Evolutionary conservation across 306 rosid genomes (phyloP).

Genomic region (Spatholobus suberectus): DNA sequence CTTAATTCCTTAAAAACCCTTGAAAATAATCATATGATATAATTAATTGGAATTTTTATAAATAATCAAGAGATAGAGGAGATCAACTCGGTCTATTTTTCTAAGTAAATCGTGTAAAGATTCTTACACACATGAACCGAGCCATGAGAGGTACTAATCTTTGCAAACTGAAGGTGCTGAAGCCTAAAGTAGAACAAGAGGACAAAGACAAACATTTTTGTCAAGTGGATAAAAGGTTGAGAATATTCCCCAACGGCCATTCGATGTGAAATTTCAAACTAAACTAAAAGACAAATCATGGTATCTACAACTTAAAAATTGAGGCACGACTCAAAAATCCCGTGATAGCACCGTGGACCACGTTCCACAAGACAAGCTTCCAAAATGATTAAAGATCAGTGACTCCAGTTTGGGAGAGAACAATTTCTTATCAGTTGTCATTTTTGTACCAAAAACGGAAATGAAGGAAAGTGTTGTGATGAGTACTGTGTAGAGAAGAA

Average conservation of each 20-base stretch:
- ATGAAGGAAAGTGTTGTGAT: neutral
- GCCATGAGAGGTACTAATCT: neutral
- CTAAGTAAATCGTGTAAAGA: constrained; percentile 9
- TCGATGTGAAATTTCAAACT: constrained; percentile 19
- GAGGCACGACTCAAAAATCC: constrained; percentile 23
- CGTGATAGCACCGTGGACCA: constrained; percentile 35
- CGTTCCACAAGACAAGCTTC: constrained; percentile 9
- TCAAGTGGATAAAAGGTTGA: constrained; percentile 15
- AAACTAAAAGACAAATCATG: constrained; percentile 25
- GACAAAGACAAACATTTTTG: neutral
- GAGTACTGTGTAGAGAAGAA: neutral
- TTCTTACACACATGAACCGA: neutral
- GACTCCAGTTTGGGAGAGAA: constrained; percentile 22
- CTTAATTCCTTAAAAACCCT: neutral
- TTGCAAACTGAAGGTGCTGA: neutral
- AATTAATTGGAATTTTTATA: neutral
- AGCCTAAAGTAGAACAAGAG: neutral
- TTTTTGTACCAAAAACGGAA: constrained; percentile 4
- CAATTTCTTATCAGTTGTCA: constrained; percentile 1
- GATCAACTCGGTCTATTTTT: neutral
- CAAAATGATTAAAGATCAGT: neutral
- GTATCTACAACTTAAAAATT: constrained; percentile 16
- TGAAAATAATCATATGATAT: neutral
- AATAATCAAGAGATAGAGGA: neutral
- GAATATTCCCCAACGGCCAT: constrained; percentile 33